Conservation (phyloP, 345 rosid species). For the Pugionium cornutum region DNA sequence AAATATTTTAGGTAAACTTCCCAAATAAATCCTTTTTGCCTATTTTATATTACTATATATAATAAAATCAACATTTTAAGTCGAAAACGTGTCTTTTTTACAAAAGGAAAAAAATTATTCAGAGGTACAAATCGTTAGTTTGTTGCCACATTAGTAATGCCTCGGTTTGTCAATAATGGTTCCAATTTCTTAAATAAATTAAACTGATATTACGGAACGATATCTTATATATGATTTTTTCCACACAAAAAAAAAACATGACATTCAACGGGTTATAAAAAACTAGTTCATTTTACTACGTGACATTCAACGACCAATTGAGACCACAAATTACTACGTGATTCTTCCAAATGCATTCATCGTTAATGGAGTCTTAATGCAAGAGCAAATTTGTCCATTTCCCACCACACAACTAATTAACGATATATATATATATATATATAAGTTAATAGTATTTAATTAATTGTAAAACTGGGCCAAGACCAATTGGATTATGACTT, state of each 20-base stretch:
- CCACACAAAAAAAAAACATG: no score
- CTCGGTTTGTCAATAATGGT: background rate
- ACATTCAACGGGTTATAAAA: no score
- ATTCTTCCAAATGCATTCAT: slow-evolving; percentile 40
- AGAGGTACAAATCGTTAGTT: background rate
- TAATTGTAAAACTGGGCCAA: slow-evolving; percentile 29
- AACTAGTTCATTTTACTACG: no score
- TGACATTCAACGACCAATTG: slow-evolving; percentile 25
- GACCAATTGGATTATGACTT: slow-evolving; percentile 39
- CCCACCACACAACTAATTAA: slow-evolving; percentile 42
- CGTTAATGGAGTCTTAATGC: slow-evolving; percentile 41
- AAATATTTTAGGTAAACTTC: slow-evolving; percentile 25
- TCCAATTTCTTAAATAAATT: background rate
- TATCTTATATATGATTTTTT: background rate
- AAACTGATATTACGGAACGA: background rate
- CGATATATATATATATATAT: background rate
- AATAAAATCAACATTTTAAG: no score
- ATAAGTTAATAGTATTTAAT: background rate
- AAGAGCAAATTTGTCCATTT: slow-evolving; percentile 46
- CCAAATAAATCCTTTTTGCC: slow-evolving; percentile 17
- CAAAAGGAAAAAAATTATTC: no score
- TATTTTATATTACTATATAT: slow-evolving; percentile 15
- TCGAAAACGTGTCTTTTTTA: background rate
- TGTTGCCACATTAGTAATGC: background rate
- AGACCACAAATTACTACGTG: slow-evolving; percentile 33